Percentiles rank a stretch among this genome's conserved stretches.
These are phyloP conservation scores for Alternaria alternata DNA, from an alignment of 2,329 filamentous ascomycete genomes.

Conservation along the genomic window DNA sequence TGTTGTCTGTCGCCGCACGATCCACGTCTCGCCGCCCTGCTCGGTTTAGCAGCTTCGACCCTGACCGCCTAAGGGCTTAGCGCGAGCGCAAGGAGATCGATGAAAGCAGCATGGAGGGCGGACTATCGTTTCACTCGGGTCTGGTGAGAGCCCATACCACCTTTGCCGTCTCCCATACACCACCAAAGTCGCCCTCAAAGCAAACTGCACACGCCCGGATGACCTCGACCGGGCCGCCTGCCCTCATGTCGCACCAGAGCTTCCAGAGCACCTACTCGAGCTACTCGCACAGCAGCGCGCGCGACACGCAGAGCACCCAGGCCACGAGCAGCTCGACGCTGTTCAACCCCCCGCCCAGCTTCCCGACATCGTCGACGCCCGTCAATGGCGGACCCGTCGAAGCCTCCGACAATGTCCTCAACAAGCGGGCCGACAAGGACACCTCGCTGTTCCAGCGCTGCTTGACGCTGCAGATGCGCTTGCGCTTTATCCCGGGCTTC, in stretches of 20 bases:
- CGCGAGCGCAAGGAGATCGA: conserved; percentile 37
- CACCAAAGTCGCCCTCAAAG: conserved; percentile 34
- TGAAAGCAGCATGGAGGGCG: conserved; percentile 46
- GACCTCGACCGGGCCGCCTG: conserved; percentile 46
- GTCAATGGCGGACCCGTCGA: conserved; percentile 69
- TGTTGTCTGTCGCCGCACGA: conserved; percentile 6
- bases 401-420: conserved; percentile 93
- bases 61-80: conserved; percentile 18
- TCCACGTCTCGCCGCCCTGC: conserved; percentile 11
- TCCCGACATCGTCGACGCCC: conserved; percentile 31
- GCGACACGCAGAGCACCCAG: conserved; percentile 59
- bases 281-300: conserved; percentile 56
- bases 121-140: conserved; percentile 29
- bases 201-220: conserved; percentile 42
- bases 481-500: conserved; percentile 85
- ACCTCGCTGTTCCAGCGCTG: conserved; percentile 96
- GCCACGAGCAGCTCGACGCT: conserved; percentile 56
- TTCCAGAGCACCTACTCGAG: conserved; percentile 58
- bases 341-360: conserved; percentile 50
- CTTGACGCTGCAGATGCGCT: conserved; percentile 79
- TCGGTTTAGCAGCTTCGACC: conserved; percentile 14
- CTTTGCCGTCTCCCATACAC: conserved; percentile 18
- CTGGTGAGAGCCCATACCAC: conserved; percentile 32
- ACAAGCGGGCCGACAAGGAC: conserved; percentile 91
- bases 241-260: conserved; percentile 56